Base-by-base conservation (phyloP, 768 basidiomycete species). In the Boletus patriciae region DNA sequence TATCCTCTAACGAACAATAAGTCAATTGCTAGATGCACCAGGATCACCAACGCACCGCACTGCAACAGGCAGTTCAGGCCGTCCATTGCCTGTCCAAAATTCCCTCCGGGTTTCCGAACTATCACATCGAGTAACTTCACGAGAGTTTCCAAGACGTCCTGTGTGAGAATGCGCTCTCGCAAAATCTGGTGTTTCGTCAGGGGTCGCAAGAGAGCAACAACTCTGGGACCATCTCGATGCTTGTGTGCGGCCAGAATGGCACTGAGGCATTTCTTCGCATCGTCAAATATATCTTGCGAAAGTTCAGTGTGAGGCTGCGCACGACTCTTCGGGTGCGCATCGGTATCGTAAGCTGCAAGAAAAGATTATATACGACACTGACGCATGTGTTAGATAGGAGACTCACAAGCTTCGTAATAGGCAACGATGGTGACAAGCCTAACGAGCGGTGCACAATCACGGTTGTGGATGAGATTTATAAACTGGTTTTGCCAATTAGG, bases 11-110 rank as follows among this genome's bases (percentile, higher is more conserved):
- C 13, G 16, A 5, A 23, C 16, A 3, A 31, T 54, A 1, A 62
- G 29, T n/a, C 5, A 23, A 9, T 38, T 2, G 11, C 16, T 2
- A 31, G 10, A 41, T 40, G 19, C 34, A 31, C 0, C 36, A 31
- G 9, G 3, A 40, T 11, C 29, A 38, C 6, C 9, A 42, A 59
- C 63, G 38, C 6, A 67, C 66, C 52, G n/a, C 63, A 66, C 29
- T 58, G 49, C 58, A 63, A 21, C 19, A 68, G 23, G 25, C 57
- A 61, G 13, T 18, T 56, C 43, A 68, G 34, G n/a, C 64, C 58
- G 4, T 69, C 60, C 66, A 68, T 68, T 19, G 54, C 67, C 34
- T 60, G 64, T 27, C 49, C 46, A 27, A 69, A 64, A 34, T 58
- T 59, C 4, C 42, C 46, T 13, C 19, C 53, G 0, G 33, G 33